Conservation (phyloP, 164 flowering plant genomes). For the Berberis vulgaris region DNA sequence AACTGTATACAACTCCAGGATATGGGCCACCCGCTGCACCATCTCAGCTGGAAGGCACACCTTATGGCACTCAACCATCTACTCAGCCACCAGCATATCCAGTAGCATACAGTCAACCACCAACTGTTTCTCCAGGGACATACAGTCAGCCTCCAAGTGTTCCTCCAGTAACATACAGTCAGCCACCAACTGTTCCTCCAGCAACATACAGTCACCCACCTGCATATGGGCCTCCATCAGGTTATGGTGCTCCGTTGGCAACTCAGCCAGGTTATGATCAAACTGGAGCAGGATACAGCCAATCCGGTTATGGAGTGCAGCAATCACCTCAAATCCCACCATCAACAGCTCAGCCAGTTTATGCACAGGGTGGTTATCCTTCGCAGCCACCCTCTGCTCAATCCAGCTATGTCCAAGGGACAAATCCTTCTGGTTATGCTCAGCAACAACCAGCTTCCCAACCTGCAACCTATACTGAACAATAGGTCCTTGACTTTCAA, state of each 20-base stretch:
- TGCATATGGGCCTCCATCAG: slow-evolving; percentile 10
- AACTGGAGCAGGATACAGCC: slow-evolving; percentile 2
- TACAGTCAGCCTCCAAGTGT: too few relatives aligned
- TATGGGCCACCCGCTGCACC: slow-evolving; percentile 21
- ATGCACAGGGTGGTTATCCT: slow-evolving; percentile 24
- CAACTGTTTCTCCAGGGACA: too few relatives aligned
- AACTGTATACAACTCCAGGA: slow-evolving; percentile 18
- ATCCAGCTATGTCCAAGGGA: slow-evolving; percentile 13
- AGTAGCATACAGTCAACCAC: slow-evolving; percentile 14
- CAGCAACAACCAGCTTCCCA: slow-evolving; percentile 14
- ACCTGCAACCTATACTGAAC: slow-evolving; percentile 9
- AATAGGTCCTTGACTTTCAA: slow-evolving; percentile 16
- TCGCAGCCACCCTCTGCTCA: slow-evolving; percentile 15
- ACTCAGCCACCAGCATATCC: slow-evolving; percentile 18
- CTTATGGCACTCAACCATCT: slow-evolving; percentile 7
- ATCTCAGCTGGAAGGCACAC: slow-evolving; percentile 16
- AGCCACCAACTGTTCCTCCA: slow-evolving; percentile 8
- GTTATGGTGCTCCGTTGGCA: slow-evolving; percentile 10
- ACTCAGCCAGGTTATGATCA: slow-evolving; percentile 16
- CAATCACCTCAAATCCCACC: slow-evolving; percentile 1
- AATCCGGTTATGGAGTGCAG: slow-evolving; percentile 15
- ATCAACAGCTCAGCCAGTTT: slow-evolving; percentile 11
- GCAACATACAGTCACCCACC: neutral
- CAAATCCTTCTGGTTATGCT: slow-evolving; percentile 4
- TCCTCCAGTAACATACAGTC: too few relatives aligned